A percentile compares a stretch with the other conserved stretches of the same genome.
Conservation (phyloP, 2,329 filamentous ascomycete genomes). For the Xylaria sp. region DNA sequence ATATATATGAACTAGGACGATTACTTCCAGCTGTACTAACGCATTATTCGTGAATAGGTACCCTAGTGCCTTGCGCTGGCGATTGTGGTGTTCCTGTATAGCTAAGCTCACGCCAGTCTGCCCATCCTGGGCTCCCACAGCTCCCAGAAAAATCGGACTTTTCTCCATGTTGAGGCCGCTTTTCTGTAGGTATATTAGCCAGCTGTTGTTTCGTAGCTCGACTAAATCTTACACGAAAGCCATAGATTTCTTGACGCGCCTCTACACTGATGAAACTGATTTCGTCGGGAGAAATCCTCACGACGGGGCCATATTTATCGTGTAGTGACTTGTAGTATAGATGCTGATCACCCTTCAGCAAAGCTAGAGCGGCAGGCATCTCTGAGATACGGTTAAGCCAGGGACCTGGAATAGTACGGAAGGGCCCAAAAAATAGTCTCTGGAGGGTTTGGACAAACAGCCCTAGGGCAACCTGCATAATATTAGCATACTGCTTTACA, state of each 20-base stretch:
- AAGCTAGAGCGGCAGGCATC: slow-evolving; percentile 38
- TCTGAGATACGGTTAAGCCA: slow-evolving; percentile 42
- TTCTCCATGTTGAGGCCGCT: slow-evolving; percentile 45
- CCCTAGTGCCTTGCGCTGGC: slow-evolving; percentile 44
- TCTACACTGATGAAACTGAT: slow-evolving; percentile 44
- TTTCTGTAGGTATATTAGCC: slow-evolving; percentile 19
- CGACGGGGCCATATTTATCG: slow-evolving; percentile 45
- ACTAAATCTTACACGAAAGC: slow-evolving; percentile 38
- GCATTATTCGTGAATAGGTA: slow-evolving; percentile 45
- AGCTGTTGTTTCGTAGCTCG: neutral
- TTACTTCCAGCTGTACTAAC: slow-evolving; percentile 39
- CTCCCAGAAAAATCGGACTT: slow-evolving; percentile 43
- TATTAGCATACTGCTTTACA: neutral
- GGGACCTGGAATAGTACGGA: slow-evolving; percentile 43
- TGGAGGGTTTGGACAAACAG: slow-evolving; percentile 20
- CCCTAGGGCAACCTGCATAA: neutral
- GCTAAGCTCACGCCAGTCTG: slow-evolving; percentile 38
- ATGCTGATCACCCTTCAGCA: slow-evolving; percentile 44
- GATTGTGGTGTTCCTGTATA: slow-evolving; percentile 39
- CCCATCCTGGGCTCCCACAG: slow-evolving; percentile 35
- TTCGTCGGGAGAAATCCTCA: slow-evolving; percentile 45
- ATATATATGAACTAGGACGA: slow-evolving; percentile 41
- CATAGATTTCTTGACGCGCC: slow-evolving; percentile 48
- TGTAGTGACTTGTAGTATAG: slow-evolving; percentile 42
- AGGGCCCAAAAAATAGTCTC: slow-evolving; percentile 41